phyloP scores from a whole-genome alignment of 2,329 filamentous ascomycete genomes.

The Cladophialophora carrionii region DNA sequence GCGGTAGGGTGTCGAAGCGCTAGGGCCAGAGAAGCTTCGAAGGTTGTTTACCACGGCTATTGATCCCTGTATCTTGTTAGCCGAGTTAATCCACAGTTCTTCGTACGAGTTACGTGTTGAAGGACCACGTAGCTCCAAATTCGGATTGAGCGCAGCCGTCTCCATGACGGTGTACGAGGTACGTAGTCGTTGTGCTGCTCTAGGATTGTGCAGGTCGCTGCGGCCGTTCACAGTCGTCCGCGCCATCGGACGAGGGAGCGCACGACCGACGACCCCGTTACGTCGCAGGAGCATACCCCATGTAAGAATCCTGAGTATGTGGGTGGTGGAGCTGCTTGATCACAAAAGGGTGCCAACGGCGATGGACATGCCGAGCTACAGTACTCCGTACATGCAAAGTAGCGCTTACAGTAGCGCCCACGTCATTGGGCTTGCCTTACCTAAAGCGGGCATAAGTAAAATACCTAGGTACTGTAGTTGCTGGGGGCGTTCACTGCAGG shows the following conservation, averaged over 20 bases:
- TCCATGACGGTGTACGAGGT: neutral
- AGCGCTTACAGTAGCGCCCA: neutral
- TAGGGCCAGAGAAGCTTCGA: neutral
- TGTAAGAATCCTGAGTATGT: neutral
- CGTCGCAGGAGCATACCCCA: neutral
- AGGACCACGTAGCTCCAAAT: neutral
- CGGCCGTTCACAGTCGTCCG: neutral
- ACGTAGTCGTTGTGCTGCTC: neutral
- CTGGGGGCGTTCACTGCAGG: neutral
- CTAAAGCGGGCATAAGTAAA: too few relatives aligned
- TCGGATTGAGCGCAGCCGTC: too few relatives aligned
- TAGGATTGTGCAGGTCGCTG: neutral
- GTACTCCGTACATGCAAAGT: neutral
- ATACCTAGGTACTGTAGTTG: too few relatives aligned
- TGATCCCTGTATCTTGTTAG: neutral
- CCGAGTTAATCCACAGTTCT: neutral
- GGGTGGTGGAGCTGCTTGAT: neutral
- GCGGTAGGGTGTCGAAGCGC: constrained; percentile 8
- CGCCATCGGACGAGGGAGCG: neutral
- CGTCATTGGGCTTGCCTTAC: constrained; percentile 4
- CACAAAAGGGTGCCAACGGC: neutral
- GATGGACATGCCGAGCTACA: neutral
- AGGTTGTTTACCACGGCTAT: neutral
- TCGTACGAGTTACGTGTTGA: too few relatives aligned
- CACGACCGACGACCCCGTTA: neutral